Conservation (phyloP, 352 stramenopile species). For the Blastocystis sp. region DNA sequence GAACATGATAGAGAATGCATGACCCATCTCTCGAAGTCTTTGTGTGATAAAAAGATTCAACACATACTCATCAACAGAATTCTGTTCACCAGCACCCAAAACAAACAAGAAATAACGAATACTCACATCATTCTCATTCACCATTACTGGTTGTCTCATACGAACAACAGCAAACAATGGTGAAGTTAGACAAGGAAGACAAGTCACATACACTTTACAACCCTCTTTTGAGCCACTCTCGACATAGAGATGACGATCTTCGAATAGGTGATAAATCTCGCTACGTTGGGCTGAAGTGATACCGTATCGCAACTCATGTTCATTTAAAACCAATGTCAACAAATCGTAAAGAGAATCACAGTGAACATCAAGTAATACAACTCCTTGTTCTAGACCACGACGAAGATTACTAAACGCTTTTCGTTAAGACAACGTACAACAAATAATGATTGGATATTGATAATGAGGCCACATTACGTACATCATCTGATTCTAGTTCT, state of each 20-base stretch:
- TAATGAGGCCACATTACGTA: not conserved
- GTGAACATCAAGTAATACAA: not conserved
- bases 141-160: not conserved
- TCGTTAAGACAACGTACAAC: not conserved
- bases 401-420: not conserved
- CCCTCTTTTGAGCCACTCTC: not conserved
- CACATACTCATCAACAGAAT: not conserved
- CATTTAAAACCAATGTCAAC: not conserved
- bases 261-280: constrained; percentile 15
- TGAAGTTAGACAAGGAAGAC: not conserved
- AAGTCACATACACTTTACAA: not conserved
- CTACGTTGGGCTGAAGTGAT: not conserved
- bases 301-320: not conserved
- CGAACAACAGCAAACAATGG: constrained; percentile 2
- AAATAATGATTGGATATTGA: not conserved
- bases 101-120: constrained; percentile 44
- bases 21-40: constrained; percentile 50
- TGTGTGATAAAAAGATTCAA: not conserved
- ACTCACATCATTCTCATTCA: not conserved
- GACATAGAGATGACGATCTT: not conserved
- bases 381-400: not conserved
- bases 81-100: not conserved
- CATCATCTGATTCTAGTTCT: not conserved
- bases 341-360: not conserved
- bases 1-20: constrained; percentile 51